These are phyloP conservation scores for Glycine latifolia DNA, from an alignment of 306 rosid species.

Conservation along the genomic window DNA sequence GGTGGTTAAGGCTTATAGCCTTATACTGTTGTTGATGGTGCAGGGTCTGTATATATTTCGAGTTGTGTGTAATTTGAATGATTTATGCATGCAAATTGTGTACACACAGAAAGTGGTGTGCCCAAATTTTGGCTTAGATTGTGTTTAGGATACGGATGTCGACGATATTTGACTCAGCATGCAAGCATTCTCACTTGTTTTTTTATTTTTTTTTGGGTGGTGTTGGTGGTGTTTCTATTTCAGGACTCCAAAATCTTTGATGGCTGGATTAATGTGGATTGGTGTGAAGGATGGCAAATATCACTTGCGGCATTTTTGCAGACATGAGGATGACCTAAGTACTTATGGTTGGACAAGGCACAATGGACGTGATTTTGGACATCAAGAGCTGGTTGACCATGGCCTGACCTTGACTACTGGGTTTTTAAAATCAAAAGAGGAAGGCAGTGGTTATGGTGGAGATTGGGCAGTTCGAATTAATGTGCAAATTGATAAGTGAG, in stretches of 20 bases:
- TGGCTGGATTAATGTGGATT: constrained; percentile 97
- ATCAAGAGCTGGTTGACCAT: constrained; percentile 79
- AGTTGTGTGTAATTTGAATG: constrained; percentile 28
- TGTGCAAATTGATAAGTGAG: constrained; percentile 65
- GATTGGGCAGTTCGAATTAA: constrained; percentile 89
- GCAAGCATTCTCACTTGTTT: constrained; percentile 34
- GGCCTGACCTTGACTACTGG: constrained; percentile 72
- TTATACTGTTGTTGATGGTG: constrained; percentile 15
- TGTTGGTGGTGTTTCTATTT: constrained; percentile 20
- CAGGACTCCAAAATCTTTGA: constrained; percentile 90
- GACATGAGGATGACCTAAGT: constrained; percentile 78
- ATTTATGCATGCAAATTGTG: constrained; percentile 19
- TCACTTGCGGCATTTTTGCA: constrained; percentile 70
- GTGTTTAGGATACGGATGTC: constrained; percentile 4
- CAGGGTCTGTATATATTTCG: not conserved
- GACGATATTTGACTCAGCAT: constrained; percentile 3
- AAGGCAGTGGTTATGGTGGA: constrained; percentile 94
- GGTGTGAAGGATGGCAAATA: constrained; percentile 73
- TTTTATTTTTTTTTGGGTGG: not conserved
- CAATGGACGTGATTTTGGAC: constrained; percentile 89
- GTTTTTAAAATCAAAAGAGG: constrained; percentile 81
- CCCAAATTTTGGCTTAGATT: constrained; percentile 27
- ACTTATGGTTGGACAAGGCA: constrained; percentile 88
- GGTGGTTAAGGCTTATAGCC: constrained; percentile 25
- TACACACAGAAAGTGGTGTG: not conserved